Evolutionary conservation across 441 rosid genomes (phyloP), one percentile per base, ranked within the genome.

Genomic region (Pelargonium myrrhifolium): DNA sequence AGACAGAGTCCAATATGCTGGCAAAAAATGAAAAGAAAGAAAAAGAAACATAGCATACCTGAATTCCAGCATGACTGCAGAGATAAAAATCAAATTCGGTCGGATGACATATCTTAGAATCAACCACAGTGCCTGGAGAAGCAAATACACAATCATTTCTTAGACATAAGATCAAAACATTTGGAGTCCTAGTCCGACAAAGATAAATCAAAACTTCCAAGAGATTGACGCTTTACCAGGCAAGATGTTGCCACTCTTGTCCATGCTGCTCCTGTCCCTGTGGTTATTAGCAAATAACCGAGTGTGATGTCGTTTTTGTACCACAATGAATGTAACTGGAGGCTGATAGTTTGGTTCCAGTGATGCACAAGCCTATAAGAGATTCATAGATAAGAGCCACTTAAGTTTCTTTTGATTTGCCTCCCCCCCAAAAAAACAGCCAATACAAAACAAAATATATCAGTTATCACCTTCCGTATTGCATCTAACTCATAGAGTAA

Each of bases 311-410:
- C 98, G 81, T 71, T 93, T 93, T 75, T 93, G 98, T 53, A 93
- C 98, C 66, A 93, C 86, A 56, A 93, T 89, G 86, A 93, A 93
- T 28, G 98, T 93, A 68, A 90, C 98, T 0, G 86, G 97, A 7
- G 97, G 98, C 78, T 93, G 98, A 78, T 93, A 90, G 76, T 90
- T 90, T 1, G 98, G 95, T 67, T 93, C 98, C 43, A 93, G 87
- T 71, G 98, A 93, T 58, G 94, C 96, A 77, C 98, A 93, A 14
- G 97, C 98, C 98, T 93, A 74, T 17, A 77, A 4, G 40, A 55
- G 58, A 55, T 5, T 65, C 39, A 42, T 35, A 20, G 15, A 21
- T 39, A 55, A 77, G 74, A 67, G 69, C 35, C 62, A 60, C 7
- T n/a, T 22, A 0, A 4, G 28, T 28, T 15, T 8, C 15, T 2